These are phyloP conservation scores for Leucosporidium scottii DNA, from an alignment of 768 basidiomycete species.

Conservation along the genomic window DNA sequence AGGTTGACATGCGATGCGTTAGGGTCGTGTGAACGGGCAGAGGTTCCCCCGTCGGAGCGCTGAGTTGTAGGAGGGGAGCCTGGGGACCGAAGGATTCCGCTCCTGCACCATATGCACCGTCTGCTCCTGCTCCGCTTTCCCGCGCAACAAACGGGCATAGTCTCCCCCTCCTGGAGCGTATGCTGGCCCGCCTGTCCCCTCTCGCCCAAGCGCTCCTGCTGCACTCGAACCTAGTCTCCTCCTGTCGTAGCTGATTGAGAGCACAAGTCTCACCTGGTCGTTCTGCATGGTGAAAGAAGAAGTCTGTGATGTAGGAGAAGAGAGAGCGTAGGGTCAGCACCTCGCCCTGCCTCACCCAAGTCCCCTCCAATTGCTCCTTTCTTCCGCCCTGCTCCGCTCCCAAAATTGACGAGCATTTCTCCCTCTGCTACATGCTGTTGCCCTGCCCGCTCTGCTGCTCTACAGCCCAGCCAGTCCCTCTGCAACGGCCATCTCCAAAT, in stretches of 20 bases:
- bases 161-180: too few species aligned
- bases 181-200: too few species aligned
- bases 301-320: neutral
- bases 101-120: neutral
- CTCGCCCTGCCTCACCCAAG: neutral
- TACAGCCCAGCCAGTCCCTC: too few species aligned
- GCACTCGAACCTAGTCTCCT: too few species aligned
- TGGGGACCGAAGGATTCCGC: neutral
- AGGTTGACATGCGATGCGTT: neutral
- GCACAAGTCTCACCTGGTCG: constrained; percentile 30
- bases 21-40: neutral
- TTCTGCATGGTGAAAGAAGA: constrained; percentile 31
- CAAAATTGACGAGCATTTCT: neutral
- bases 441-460: too few species aligned
- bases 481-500: neutral
- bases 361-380: neutral
- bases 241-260: too few species aligned
- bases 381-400: neutral
- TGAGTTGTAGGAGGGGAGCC: neutral
- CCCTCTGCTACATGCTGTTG: neutral
- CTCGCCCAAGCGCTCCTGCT: too few species aligned
- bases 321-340: too few species aligned
- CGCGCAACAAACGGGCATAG: too few species aligned
- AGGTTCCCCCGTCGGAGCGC: neutral
- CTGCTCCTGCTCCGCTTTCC: neutral